phyloP scores from a whole-genome alignment of 495 filamentous ascomycete species.

The Penicillium cosmopolitanum region DNA sequence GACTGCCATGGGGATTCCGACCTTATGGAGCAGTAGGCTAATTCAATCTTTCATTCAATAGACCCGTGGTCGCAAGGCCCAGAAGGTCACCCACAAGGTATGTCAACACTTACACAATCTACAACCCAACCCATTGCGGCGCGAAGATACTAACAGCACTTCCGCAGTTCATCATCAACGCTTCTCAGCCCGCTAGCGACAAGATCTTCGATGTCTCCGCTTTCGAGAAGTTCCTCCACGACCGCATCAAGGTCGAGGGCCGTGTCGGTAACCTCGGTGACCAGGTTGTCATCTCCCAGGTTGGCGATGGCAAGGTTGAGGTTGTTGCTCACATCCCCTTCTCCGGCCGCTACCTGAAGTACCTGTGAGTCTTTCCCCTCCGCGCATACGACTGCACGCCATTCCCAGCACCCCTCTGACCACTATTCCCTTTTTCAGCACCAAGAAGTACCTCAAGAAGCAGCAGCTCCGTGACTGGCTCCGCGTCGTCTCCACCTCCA shows the following conservation, averaged over 20 bases:
- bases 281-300: constrained; percentile 83
- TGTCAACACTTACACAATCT: constrained; percentile 14
- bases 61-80: constrained; percentile 62
- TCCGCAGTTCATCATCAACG: constrained; percentile 94
- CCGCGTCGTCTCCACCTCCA: constrained; percentile 93
- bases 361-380: constrained; percentile 70
- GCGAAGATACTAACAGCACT: constrained; percentile 12
- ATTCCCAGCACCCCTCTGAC: constrained; percentile 12
- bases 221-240: constrained; percentile 99
- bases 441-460: constrained; percentile 99
- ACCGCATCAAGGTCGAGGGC: constrained; percentile 99
- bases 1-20: constrained; percentile 35
- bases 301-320: constrained; percentile 95
- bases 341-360: constrained; percentile 98
- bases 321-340: constrained; percentile 96
- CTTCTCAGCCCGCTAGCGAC: constrained; percentile 93
- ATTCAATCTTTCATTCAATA: constrained; percentile 47
- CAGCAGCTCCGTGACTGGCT: constrained; percentile 99
- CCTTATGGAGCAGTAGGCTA: constrained; percentile 93
- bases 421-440: constrained; percentile 58
- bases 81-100: constrained; percentile 74
- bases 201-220: constrained; percentile 99
- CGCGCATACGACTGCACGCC: not conserved
- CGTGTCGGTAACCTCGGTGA: constrained; percentile 98
- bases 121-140: not conserved